Conservation (phyloP, 805 yeast genomes). For the Saturnispora besseyi region DNA sequence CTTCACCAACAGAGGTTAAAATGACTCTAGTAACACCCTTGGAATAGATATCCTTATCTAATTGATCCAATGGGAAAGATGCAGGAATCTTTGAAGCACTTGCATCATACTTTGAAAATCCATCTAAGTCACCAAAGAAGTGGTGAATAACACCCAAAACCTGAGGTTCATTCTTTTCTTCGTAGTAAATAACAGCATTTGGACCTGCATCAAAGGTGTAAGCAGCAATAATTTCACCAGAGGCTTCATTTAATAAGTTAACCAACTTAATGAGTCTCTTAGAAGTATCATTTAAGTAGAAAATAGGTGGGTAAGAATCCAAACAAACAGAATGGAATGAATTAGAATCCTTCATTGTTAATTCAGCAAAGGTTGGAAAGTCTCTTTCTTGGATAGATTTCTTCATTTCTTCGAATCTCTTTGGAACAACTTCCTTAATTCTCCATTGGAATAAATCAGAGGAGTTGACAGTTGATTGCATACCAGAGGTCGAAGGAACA, state of each 20-base stretch:
- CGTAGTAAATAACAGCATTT: slow-evolving; percentile 91
- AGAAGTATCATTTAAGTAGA: slow-evolving; percentile 87
- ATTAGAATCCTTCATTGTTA: slow-evolving; percentile 90
- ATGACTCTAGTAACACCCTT: slow-evolving; percentile 76
- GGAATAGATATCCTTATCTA: slow-evolving; percentile 28
- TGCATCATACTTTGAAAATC: slow-evolving; percentile 44
- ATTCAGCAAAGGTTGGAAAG: slow-evolving; percentile 72
- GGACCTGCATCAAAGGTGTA: slow-evolving; percentile 99
- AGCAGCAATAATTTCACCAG: slow-evolving; percentile 73
- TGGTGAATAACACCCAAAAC: slow-evolving; percentile 63
- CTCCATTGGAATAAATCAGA: slow-evolving; percentile 81
- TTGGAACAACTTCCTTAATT: slow-evolving; percentile 74
- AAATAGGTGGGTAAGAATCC: slow-evolving; percentile 93
- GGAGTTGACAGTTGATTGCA: slow-evolving; percentile 90
- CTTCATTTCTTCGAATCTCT: slow-evolving; percentile 76
- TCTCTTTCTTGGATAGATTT: slow-evolving; percentile 63
- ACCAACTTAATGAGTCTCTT: slow-evolving; percentile 70
- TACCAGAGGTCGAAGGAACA: slow-evolving; percentile 89
- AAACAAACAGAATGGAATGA: slow-evolving; percentile 97
- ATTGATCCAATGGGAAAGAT: slow-evolving; percentile 17
- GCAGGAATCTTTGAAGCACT: slow-evolving; percentile 13
- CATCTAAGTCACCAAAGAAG: slow-evolving; percentile 49
- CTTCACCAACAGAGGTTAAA: slow-evolving; percentile 78
- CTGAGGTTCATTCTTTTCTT: slow-evolving; percentile 59
- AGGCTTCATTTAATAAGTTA: slow-evolving; percentile 63